Evolutionary conservation across 2,329 filamentous ascomycete species (phyloP).

Genomic region (Pseudogymnoascus sp.): DNA sequence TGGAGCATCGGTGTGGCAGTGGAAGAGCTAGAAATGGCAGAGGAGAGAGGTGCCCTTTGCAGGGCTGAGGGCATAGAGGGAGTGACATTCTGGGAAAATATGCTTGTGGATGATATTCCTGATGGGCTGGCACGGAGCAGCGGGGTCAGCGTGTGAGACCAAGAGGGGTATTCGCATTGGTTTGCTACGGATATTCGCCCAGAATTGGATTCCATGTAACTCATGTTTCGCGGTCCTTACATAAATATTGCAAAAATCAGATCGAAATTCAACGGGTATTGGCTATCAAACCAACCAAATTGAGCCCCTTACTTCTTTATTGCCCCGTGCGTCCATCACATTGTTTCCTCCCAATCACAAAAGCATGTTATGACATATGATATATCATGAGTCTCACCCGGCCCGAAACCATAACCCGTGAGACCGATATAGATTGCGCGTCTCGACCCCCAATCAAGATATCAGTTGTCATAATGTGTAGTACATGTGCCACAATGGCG

Average conservation of each 20-base stretch:
- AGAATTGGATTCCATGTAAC: neutral
- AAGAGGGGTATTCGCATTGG: neutral
- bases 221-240: neutral
- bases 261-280: neutral
- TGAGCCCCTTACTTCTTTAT: neutral
- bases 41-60: constrained; percentile 79
- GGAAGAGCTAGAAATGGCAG: constrained; percentile 95
- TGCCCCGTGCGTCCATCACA: neutral
- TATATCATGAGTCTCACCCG: neutral
- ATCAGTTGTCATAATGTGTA: constrained; percentile 2
- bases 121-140: neutral
- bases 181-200: neutral
- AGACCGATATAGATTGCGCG: neutral
- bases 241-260: neutral
- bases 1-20: constrained; percentile 96
- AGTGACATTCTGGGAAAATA: constrained; percentile 87
- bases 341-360: neutral
- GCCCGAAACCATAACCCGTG: neutral
- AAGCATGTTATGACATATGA: neutral
- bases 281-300: neutral
- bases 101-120: neutral
- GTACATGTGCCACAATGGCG: neutral
- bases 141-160: neutral
- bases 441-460: neutral
- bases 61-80: constrained; percentile 90